Base-by-base conservation (phyloP, 495 filamentous ascomycete species). In the Annulohypoxylon moriforme region DNA sequence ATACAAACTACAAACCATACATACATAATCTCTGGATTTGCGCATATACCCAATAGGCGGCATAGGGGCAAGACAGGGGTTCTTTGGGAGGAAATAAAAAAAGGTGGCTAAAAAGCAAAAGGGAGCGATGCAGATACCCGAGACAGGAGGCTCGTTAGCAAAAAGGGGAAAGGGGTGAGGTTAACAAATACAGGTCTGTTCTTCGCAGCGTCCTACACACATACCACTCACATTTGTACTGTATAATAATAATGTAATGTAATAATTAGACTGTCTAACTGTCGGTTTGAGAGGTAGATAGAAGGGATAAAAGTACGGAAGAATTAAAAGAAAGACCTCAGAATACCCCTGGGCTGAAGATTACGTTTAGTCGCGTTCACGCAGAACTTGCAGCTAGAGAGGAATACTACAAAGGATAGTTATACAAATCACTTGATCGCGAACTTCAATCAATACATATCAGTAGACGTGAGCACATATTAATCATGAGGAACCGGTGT, bases 301-400 rank as follows among this genome's bases (percentile, higher is more conserved):
- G 3, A 31, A 29, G 11, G 27, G 6, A 22, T 18, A 10, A n/a
- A 14, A 13, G 27, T 24, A 38, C 29, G 47, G 34, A 49, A 53
- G 5, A 60, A 20, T 38, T 20, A 36, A 53, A 60, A 60, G 33
- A n/a, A n/a, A n/a, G n/a, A n/a, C n/a, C n/a, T n/a, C n/a, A 55
- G 8, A 44, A 68, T 62, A 68, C 49, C 58, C 57, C 44, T 68
- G 16, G 27, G 57, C 31, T 49, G n/a, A 50, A 50, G 40, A 29
- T 34, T 18, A 13, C 7, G 22, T 10, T 59, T 27, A 38, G 20
- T 38, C 33, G 16, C 25, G 20, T 24, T 55, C 1, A 56, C 11
- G 25, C 27, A 2, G 44, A 22, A 29, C 47, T 29, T 29, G 14
- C 13, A 24, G 2, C 22, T 52, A 25, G 47, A 29, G 24, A 14